phyloP scores from a whole-genome alignment of 2,329 filamentous ascomycete species.

The Pyrenophora teres region DNA sequence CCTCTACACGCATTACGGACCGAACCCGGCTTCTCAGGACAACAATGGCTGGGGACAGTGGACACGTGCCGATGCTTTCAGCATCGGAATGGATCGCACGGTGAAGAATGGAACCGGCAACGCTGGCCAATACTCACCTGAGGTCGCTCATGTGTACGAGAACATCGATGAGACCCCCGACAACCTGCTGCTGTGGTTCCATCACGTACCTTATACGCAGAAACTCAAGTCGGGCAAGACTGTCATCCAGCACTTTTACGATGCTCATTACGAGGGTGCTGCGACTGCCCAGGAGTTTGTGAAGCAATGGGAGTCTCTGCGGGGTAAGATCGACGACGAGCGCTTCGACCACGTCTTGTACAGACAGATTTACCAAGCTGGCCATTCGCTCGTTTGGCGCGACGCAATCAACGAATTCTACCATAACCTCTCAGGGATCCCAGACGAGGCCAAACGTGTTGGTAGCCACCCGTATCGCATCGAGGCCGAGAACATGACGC shows the following conservation, averaged over 20 bases:
- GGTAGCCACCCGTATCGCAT: slow-evolving; percentile 67
- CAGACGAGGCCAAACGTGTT: slow-evolving; percentile 62
- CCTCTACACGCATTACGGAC: slow-evolving; percentile 68
- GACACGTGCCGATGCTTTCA: slow-evolving; percentile 65
- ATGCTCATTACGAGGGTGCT: slow-evolving; percentile 65
- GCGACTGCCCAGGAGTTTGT: slow-evolving; percentile 65
- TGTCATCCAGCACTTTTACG: slow-evolving; percentile 70
- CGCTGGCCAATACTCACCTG: slow-evolving; percentile 67
- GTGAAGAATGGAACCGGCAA: slow-evolving; percentile 69
- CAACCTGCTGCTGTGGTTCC: slow-evolving; percentile 73
- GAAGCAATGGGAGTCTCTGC: slow-evolving; percentile 58
- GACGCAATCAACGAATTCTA: slow-evolving; percentile 71
- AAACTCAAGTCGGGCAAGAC: slow-evolving; percentile 66
- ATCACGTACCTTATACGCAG: slow-evolving; percentile 72
- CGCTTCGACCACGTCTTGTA: slow-evolving; percentile 64
- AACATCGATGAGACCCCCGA: slow-evolving; percentile 67
- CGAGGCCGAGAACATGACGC: slow-evolving; percentile 68
- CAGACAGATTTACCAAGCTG: slow-evolving; percentile 67
- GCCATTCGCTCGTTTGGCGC: slow-evolving; percentile 72
- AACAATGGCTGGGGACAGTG: slow-evolving; percentile 73
- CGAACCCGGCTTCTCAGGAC: slow-evolving; percentile 69
- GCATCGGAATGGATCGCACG: slow-evolving; percentile 74
- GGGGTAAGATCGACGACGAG: slow-evolving; percentile 63
- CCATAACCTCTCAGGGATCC: slow-evolving; percentile 63
- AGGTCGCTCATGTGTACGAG: slow-evolving; percentile 64